A percentile compares a stretch with the other conserved stretches of the same genome.
These are phyloP conservation scores for Xylaria arbuscula DNA, from an alignment of 2,329 filamentous ascomycete genomes.

Conservation along the genomic window DNA sequence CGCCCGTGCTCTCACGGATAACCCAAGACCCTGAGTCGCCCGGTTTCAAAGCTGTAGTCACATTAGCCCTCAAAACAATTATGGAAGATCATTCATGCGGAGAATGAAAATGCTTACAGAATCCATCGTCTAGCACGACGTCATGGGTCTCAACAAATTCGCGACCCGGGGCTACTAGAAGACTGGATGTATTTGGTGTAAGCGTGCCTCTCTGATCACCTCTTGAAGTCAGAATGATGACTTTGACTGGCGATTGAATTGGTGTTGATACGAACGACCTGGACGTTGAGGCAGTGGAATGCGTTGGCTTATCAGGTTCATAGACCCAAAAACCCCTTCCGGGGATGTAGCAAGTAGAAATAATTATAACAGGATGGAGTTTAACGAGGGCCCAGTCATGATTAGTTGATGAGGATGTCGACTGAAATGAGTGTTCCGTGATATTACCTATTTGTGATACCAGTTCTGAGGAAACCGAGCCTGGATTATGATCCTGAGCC, in stretches of 20 bases:
- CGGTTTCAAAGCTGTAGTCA: constrained; percentile 8
- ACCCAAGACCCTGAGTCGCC: constrained; percentile 35
- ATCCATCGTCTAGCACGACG: constrained; percentile 20
- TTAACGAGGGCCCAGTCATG: constrained; percentile 27
- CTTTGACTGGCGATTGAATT: neutral
- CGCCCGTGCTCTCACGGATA: constrained; percentile 17
- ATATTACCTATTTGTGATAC: constrained; percentile 13
- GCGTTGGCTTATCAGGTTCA: neutral
- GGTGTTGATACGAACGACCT: neutral
- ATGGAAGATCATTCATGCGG: neutral
- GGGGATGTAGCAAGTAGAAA: no score
- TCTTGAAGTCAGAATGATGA: constrained; percentile 23
- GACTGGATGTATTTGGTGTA: constrained; percentile 15
- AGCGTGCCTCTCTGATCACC: constrained; percentile 26
- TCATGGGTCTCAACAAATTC: constrained; percentile 30
- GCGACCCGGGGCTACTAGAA: constrained; percentile 19
- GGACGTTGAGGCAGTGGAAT: neutral
- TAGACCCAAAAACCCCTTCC: neutral
- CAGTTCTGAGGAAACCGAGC: neutral
- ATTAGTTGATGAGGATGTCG: constrained; percentile 4
- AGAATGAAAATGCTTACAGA: constrained; percentile 7
- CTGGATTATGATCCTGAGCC: neutral
- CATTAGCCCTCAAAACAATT: neutral
- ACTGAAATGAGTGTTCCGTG: constrained; percentile 24
- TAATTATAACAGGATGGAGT: no score